A percentile compares a stretch with the other conserved stretches of the same genome.
Conservation (phyloP, 2,329 filamentous ascomycete species). For the Colletotrichum zoysiae region DNA sequence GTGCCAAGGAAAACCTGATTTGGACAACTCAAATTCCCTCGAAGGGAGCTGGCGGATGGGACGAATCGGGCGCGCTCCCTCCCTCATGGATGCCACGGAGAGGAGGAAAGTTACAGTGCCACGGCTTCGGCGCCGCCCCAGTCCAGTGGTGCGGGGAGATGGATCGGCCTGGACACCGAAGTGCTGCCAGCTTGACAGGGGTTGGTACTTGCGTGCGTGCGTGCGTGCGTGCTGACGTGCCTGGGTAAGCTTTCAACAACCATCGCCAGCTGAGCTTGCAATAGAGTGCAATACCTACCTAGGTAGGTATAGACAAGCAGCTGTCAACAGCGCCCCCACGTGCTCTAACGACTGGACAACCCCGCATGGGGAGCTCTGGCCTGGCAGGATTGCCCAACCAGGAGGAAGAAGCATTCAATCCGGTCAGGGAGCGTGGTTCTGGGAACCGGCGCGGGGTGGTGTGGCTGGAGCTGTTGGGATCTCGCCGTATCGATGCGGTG, state of each 20-base stretch:
- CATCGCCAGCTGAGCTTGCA: conserved; percentile 3
- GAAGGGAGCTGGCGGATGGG: conserved; percentile 2
- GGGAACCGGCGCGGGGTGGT: neutral
- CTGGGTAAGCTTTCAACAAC: neutral
- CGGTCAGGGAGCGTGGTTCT: neutral
- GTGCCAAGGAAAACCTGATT: conserved; percentile 18
- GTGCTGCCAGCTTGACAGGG: conserved; percentile 19
- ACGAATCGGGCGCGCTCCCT: conserved; percentile 9
- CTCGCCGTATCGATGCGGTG: neutral
- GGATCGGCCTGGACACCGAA: conserved; percentile 14
- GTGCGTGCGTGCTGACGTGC: neutral
- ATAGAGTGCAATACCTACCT: neutral
- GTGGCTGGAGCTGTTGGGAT: neutral
- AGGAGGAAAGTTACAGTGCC: neutral
- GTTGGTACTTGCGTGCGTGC: neutral
- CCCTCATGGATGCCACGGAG: neutral
- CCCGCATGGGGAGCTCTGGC: neutral
- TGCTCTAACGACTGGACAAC: conserved; percentile 3
- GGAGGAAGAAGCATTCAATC: neutral
- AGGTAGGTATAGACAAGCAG: neutral
- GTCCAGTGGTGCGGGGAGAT: neutral
- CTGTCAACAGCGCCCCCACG: conserved; percentile 3
- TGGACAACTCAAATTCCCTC: neutral
- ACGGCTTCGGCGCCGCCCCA: neutral
- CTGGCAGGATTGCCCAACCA: neutral